These are phyloP conservation scores for Amanita jacksonii DNA, from an alignment of 768 basidiomycete genomes.

Conservation along the genomic window DNA sequence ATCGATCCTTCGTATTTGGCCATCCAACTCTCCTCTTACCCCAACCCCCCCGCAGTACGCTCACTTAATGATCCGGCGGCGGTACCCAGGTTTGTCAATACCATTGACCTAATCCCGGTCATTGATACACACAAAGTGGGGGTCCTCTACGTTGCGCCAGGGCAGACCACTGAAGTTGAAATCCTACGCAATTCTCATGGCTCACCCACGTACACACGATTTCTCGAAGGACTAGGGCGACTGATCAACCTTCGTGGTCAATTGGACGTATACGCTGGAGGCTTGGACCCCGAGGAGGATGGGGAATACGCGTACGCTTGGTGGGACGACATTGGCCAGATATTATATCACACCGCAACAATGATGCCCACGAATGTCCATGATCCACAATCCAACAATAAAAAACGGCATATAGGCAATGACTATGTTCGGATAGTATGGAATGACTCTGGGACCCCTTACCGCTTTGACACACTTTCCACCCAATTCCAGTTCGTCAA, in stretches of 20 bases:
- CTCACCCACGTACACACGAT: slow-evolving; percentile 90
- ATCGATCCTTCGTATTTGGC: slow-evolving; percentile 82
- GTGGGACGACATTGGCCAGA: slow-evolving; percentile 97
- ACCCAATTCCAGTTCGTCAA: slow-evolving; percentile 98
- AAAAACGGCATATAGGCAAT: slow-evolving; percentile 96
- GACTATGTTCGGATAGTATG: slow-evolving; percentile 94
- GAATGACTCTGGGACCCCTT: slow-evolving; percentile 91
- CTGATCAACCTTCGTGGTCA: slow-evolving; percentile 86
- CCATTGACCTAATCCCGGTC: slow-evolving; percentile 79
- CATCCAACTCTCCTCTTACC: slow-evolving; percentile 73
- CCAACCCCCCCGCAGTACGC: slow-evolving; percentile 29
- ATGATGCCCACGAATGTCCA: slow-evolving; percentile 81
- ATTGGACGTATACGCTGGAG: slow-evolving; percentile 87
- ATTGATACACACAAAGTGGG: slow-evolving; percentile 98
- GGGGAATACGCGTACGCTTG: slow-evolving; percentile 97
- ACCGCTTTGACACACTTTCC: slow-evolving; percentile 82
- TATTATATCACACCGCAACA: slow-evolving; percentile 92
- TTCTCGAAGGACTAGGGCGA: slow-evolving; percentile 82
- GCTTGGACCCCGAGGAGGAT: slow-evolving; percentile 83
- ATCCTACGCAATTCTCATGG: slow-evolving; percentile 88
- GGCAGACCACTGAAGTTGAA: slow-evolving; percentile 75
- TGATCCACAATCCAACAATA: slow-evolving; percentile 68
- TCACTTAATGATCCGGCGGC: slow-evolving; percentile 43
- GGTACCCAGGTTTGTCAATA: slow-evolving; percentile 50
- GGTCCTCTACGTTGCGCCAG: slow-evolving; percentile 91